Evolutionary conservation across 2,329 filamentous ascomycete species (phyloP), one percentile per base, ranked within the genome.

Genomic region (Mycosphaerella sp.): DNA sequence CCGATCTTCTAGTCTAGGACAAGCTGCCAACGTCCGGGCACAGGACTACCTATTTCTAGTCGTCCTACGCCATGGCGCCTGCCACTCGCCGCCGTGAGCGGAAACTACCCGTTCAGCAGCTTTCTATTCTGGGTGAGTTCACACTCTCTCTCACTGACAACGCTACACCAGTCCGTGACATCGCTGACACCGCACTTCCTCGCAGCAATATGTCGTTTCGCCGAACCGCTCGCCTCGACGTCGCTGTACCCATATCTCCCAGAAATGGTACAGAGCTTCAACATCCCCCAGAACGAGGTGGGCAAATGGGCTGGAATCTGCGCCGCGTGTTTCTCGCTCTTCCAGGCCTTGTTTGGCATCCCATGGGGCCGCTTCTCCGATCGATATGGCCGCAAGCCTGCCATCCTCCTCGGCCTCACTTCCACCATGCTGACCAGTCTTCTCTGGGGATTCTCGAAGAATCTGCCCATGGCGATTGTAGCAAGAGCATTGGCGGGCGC

Each of bases 171-270:
- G 34, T 48, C 48, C 21, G 39, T 17, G 49, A 29, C 5, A 7
- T 36, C 36, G 53, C 60, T 59, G 43, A 65, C 49, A 48, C 14
- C 14, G n/a, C 38, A 32, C 12, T 32, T 36, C 40, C 11, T 2
- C 29, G 8, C 64, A 95, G 91, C 89, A 71, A 89, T 95, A 78
- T 92, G 92, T 68, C 89, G 91, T 58, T 83, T 96, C 64, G 88
- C 90, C 57, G 91, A 96, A 72, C 91, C 91, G 23, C 90, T 96
- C 63, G 89, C 91, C 51, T 80, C 95, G 59, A 95, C 90, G 2
- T 92, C 88, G 67, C 91, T 95, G 70, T 95, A 92, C 66, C 91
- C 91, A 10, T 96, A 96, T 85, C 62, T 95, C 81, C 55, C 91
- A 84, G 87, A 91, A 71, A 93, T 95, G 87, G 86, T 95, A 53